phyloP scores from a whole-genome alignment of 768 basidiomycete genomes.

The Leucogyrophana mollusca region DNA sequence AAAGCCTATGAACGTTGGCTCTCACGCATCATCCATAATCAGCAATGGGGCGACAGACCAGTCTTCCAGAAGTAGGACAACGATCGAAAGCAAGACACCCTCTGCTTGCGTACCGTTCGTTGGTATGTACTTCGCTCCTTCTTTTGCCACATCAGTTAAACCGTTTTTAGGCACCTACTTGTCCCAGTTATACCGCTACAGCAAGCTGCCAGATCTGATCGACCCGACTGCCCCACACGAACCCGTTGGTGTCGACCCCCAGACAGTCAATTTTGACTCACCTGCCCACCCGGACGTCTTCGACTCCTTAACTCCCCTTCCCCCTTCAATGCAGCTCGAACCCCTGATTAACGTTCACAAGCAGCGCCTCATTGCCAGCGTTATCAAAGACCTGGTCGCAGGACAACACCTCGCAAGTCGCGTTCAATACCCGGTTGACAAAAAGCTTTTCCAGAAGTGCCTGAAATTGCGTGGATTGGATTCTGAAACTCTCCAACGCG shows the following conservation, averaged over 20 bases:
- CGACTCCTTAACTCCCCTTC: conserved; percentile 66
- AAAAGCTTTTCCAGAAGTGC: conserved; percentile 75
- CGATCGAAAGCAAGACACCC: conserved; percentile 40
- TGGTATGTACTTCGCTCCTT: conserved; percentile 42
- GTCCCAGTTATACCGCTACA: conserved; percentile 63
- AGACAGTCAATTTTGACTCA: conserved; percentile 61
- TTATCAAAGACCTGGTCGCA: conserved; percentile 78
- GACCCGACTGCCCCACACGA: conserved; percentile 80
- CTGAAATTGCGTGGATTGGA: conserved; percentile 68
- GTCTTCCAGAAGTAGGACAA: conserved; percentile 35
- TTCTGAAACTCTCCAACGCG: conserved; percentile 51
- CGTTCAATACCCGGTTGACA: conserved; percentile 68
- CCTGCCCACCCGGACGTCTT: conserved; percentile 82
- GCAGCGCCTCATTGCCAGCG: conserved; percentile 76
- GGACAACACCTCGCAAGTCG: conserved; percentile 81
- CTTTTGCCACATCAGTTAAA: not conserved
- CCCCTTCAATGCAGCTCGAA: conserved; percentile 75
- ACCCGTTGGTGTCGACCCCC: conserved; percentile 61
- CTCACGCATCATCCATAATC: conserved; percentile 53
- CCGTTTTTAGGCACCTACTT: conserved; percentile 65
- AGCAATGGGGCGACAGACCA: conserved; percentile 45
- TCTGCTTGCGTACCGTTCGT: conserved; percentile 81
- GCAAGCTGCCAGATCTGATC: conserved; percentile 73
- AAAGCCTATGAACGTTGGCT: conserved; percentile 54
- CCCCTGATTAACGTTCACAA: conserved; percentile 89